Percentiles rank a stretch among this genome's conserved stretches.
These are phyloP conservation scores for Penicillium italicum DNA, from an alignment of 2,329 filamentous ascomycete species.

Conservation along the genomic window DNA sequence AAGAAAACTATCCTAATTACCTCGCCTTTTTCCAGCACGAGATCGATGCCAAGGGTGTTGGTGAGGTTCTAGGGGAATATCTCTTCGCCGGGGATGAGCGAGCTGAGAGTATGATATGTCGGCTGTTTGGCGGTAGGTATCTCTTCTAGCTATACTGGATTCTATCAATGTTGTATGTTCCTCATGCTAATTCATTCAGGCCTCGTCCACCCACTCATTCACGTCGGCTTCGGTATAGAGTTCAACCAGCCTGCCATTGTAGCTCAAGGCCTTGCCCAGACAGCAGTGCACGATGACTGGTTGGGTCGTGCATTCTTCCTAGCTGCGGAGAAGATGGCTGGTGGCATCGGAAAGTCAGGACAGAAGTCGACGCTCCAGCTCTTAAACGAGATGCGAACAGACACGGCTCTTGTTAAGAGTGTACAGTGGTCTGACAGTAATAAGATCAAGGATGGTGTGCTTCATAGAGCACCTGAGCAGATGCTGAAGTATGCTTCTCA, in stretches of 20 bases:
- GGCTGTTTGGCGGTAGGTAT: conserved; percentile 60
- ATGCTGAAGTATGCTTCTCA: conserved; percentile 60
- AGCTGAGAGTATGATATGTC: conserved; percentile 64
- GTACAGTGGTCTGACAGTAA: conserved; percentile 55
- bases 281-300: conserved; percentile 63
- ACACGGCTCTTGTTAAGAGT: conserved; percentile 56
- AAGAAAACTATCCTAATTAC: conserved; percentile 67
- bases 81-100: conserved; percentile 64
- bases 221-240: conserved; percentile 80
- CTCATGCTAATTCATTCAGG: conserved; percentile 41
- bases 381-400: conserved; percentile 55
- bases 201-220: conserved; percentile 75
- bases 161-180: background rate
- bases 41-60: conserved; percentile 62
- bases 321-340: conserved; percentile 34
- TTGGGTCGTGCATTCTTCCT: conserved; percentile 52
- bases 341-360: conserved; percentile 28
- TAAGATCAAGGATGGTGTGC: conserved; percentile 66
- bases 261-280: conserved; percentile 74
- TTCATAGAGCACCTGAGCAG: conserved; percentile 60
- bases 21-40: conserved; percentile 72
- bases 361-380: conserved; percentile 54
- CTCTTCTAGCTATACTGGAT: background rate
- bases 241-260: conserved; percentile 78
- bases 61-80: conserved; percentile 61